A percentile compares a stretch with the other conserved stretches of the same genome.
Evolutionary conservation across 495 filamentous ascomycete genomes (phyloP).

Genomic region (Podospora didyma): DNA sequence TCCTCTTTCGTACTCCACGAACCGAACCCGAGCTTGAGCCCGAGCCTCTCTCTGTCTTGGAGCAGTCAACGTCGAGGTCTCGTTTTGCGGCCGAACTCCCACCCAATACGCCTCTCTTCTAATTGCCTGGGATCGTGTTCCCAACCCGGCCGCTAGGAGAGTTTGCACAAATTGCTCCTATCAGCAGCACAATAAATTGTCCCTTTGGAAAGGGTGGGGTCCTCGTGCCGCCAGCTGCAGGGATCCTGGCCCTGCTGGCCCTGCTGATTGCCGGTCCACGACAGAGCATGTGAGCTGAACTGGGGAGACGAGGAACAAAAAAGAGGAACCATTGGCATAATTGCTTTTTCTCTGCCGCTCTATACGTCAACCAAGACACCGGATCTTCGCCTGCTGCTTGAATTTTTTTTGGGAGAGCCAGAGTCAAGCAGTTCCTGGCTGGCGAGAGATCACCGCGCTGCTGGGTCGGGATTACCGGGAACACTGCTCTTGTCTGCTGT

Average conservation of each 20-base stretch:
- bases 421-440: conserved; percentile 7
- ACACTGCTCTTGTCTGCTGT: conserved; percentile 1
- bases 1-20: too few relatives aligned
- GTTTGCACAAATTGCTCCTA: background rate
- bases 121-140: too few relatives aligned
- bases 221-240: too few relatives aligned
- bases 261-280: background rate
- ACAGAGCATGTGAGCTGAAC: background rate
- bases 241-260: background rate
- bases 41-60: background rate
- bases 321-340: background rate
- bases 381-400: conserved; percentile 2
- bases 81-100: background rate
- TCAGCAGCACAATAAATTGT: too few relatives aligned
- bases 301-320: background rate
- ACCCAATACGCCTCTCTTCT: background rate
- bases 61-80: too few relatives aligned
- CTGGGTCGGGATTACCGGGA: conserved; percentile 11
- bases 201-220: too few relatives aligned
- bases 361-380: background rate
- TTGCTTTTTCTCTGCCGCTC: background rate
- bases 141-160: background rate
- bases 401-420: conserved; percentile 2
- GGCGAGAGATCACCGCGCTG: conserved; percentile 15
- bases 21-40: too few relatives aligned